Conservation (phyloP, 2,329 filamentous ascomycete species). For the Trichoderma breve region DNA sequence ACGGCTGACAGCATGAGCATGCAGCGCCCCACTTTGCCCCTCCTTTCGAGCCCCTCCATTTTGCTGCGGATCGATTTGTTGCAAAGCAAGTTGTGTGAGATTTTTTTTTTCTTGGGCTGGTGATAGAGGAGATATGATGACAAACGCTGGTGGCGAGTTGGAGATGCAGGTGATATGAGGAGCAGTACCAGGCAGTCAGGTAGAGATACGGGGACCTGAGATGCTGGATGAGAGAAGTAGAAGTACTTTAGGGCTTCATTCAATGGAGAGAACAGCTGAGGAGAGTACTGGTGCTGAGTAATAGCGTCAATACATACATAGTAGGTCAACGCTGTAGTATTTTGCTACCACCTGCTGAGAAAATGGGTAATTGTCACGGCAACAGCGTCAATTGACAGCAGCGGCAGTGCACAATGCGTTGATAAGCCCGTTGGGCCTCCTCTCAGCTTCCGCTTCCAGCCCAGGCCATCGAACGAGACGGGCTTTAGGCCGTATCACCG, state of each 20-base stretch:
- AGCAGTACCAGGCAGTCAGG: background rate
- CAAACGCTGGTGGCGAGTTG: background rate
- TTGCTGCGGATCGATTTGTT: slow-evolving; percentile 6
- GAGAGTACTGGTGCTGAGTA: background rate
- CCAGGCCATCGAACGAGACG: slow-evolving; percentile 11
- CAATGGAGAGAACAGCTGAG: background rate
- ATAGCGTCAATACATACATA: background rate
- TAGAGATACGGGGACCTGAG: background rate
- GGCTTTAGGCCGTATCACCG: slow-evolving; percentile 11
- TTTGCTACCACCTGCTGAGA: background rate
- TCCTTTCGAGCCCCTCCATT: background rate
- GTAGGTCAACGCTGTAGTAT: background rate
- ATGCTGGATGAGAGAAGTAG: background rate
- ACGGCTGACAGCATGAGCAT: slow-evolving; percentile 8
- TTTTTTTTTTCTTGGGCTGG: background rate
- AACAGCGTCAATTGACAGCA: background rate
- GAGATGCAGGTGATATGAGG: background rate
- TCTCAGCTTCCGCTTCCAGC: slow-evolving; percentile 15
- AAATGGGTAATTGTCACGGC: background rate
- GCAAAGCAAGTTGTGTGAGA: background rate
- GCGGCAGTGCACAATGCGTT: background rate
- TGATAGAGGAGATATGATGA: background rate
- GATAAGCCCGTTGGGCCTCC: background rate
- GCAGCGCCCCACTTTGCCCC: slow-evolving; percentile 9
- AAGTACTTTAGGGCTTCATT: too few species aligned